A percentile compares a stretch with the other conserved stretches of the same genome.
These are phyloP conservation scores for Vigna trinervia DNA, from an alignment of 306 rosid genomes.

Conservation along the genomic window DNA sequence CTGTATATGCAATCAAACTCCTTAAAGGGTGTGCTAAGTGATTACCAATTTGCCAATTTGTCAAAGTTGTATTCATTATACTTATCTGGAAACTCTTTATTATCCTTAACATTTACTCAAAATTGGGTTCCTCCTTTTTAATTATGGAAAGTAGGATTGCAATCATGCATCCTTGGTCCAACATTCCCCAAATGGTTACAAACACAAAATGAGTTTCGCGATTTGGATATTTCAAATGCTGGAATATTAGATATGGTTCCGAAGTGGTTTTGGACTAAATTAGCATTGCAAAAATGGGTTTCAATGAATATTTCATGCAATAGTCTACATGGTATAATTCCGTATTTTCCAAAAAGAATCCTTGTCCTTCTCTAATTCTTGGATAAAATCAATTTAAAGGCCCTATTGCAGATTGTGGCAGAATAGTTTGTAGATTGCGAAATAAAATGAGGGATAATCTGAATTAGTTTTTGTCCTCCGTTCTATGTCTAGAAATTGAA, in stretches of 20 bases:
- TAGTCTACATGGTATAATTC: background rate
- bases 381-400: too few species aligned
- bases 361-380: background rate
- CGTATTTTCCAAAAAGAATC: background rate
- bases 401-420: too few species aligned
- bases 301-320: background rate
- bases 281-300: accelerated
- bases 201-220: background rate
- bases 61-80: background rate
- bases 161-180: constrained; percentile 39
- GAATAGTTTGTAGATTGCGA: too few species aligned
- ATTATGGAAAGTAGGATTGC: accelerated
- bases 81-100: background rate
- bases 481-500: too few species aligned
- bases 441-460: too few species aligned
- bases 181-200: constrained; percentile 37
- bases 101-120: background rate
- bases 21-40: constrained; percentile 22
- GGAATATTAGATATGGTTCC: background rate
- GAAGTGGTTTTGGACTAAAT: constrained; percentile 31
- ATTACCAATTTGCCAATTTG: constrained; percentile 21
- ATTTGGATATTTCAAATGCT: background rate
- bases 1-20: background rate
- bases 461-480: too few species aligned
- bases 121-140: constrained; percentile 33